phyloP scores from a whole-genome alignment of 129 eudicot genomes.

The Arctium lappa region DNA sequence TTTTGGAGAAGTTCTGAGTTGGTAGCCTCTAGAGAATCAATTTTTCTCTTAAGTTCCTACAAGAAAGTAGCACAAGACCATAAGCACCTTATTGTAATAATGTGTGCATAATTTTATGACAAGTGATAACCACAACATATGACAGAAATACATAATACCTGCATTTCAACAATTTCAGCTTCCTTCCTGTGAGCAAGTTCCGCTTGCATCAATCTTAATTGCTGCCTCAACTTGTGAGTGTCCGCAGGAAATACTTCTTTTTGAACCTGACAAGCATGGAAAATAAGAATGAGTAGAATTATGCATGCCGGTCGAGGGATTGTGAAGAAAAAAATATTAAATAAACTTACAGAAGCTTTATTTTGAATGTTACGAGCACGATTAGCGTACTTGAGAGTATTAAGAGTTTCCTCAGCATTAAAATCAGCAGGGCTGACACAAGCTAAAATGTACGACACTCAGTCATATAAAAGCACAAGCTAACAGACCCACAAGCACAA shows the following conservation, averaged over 20 bases:
- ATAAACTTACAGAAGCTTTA: slow-evolving; percentile 85
- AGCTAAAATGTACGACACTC: slow-evolving; percentile 46
- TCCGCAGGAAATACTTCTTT: slow-evolving; percentile 89
- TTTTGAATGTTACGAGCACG: slow-evolving; percentile 99
- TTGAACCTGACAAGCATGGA: slow-evolving; percentile 53
- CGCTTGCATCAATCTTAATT: slow-evolving; percentile 82
- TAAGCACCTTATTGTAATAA: slow-evolving; percentile 4
- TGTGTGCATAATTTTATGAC: neutral
- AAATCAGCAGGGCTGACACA: slow-evolving; percentile 99
- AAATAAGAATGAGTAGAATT: slow-evolving; percentile 1
- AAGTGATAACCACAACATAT: slow-evolving; percentile 1
- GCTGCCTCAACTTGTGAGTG: slow-evolving; percentile 94
- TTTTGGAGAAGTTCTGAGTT: slow-evolving; percentile 26
- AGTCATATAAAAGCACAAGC: slow-evolving; percentile 17
- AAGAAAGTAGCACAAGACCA: slow-evolving; percentile 15
- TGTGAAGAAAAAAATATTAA: neutral
- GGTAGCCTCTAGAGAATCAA: slow-evolving; percentile 75
- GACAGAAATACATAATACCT: slow-evolving; percentile 38
- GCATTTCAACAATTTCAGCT: slow-evolving; percentile 75
- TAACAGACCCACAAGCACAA: neutral
- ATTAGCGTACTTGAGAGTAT: slow-evolving; percentile 94
- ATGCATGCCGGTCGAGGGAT: neutral
- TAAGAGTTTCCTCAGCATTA: slow-evolving; percentile 95
- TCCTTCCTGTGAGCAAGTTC: slow-evolving; percentile 89
- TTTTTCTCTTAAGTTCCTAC: slow-evolving; percentile 74